phyloP scores from a whole-genome alignment of 176 grass and related monocot species.

The Chloris gayana region DNA sequence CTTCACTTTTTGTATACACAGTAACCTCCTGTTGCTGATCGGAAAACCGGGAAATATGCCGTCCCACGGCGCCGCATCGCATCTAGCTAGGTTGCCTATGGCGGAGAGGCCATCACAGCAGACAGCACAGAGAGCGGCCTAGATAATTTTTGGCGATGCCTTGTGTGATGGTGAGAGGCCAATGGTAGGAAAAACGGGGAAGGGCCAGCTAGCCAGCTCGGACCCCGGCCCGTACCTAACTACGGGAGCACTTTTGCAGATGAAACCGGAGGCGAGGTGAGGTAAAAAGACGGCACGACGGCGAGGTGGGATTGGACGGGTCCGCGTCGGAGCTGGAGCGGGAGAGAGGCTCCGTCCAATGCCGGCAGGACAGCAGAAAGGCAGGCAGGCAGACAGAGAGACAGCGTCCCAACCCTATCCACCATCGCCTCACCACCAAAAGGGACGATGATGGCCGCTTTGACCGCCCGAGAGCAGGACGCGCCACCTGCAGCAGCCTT shows the following conservation, averaged over 20 bases:
- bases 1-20: too few species aligned
- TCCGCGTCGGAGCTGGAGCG: not conserved
- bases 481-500: not conserved
- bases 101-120: too few species aligned
- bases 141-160: not conserved
- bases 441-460: not conserved
- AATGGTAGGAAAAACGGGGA: not conserved
- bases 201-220: not conserved
- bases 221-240: too few species aligned
- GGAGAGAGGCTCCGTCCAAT: not conserved
- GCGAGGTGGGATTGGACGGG: not conserved
- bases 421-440: not conserved
- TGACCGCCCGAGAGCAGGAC: conserved; percentile 11
- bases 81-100: not conserved
- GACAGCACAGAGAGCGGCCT: too few species aligned
- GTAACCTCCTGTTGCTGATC: too few species aligned
- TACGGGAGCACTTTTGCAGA: too few species aligned
- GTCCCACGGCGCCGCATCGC: too few species aligned
- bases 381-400: not conserved
- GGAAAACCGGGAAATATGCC: too few species aligned
- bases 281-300: not conserved
- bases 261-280: not conserved
- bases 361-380: not conserved
- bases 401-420: not conserved
- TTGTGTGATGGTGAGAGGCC: not conserved